Percentiles rank a stretch among this genome's conserved stretches.
phyloP scores from a whole-genome alignment of 495 filamentous ascomycete genomes.

The Trichocladium uniseriatum region DNA sequence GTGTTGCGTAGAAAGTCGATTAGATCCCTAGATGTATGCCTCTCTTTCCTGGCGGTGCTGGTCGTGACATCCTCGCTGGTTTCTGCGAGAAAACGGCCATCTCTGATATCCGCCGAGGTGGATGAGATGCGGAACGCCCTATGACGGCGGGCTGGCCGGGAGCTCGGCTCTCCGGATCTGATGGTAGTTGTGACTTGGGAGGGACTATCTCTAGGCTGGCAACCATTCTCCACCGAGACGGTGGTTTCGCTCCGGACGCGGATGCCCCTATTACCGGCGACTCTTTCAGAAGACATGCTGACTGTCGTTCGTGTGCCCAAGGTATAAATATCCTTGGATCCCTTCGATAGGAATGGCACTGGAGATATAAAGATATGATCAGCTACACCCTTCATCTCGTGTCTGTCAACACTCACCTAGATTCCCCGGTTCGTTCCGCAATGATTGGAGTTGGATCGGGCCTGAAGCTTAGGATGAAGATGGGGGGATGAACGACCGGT shows the following conservation, averaged over 20 bases:
- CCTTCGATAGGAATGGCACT: no score
- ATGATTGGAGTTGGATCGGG: no score
- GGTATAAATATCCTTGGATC: no score
- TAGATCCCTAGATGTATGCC: slow-evolving; percentile 20
- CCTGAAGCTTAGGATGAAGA: no score
- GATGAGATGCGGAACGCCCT: slow-evolving; percentile 16
- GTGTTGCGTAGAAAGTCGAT: slow-evolving; percentile 36
- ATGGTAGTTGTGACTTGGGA: background rate
- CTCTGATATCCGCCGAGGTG: slow-evolving; percentile 11
- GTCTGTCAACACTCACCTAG: no score
- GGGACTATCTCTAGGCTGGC: background rate
- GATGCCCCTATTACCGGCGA: background rate
- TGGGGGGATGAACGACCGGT: no score
- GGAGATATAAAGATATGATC: no score
- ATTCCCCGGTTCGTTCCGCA: no score
- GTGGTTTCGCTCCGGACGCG: slow-evolving; percentile 4
- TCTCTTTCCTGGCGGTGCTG: background rate
- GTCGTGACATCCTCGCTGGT: no score
- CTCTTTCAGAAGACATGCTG: background rate
- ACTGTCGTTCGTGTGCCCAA: no score
- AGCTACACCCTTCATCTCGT: no score
- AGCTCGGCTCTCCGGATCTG: slow-evolving; percentile 3
- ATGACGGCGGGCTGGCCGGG: slow-evolving; percentile 6
- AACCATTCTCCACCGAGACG: background rate
- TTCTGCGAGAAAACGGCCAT: no score